These are phyloP conservation scores for Tympanopsis confertula DNA, from an alignment of 2,329 filamentous ascomycete species.

Conservation along the genomic window DNA sequence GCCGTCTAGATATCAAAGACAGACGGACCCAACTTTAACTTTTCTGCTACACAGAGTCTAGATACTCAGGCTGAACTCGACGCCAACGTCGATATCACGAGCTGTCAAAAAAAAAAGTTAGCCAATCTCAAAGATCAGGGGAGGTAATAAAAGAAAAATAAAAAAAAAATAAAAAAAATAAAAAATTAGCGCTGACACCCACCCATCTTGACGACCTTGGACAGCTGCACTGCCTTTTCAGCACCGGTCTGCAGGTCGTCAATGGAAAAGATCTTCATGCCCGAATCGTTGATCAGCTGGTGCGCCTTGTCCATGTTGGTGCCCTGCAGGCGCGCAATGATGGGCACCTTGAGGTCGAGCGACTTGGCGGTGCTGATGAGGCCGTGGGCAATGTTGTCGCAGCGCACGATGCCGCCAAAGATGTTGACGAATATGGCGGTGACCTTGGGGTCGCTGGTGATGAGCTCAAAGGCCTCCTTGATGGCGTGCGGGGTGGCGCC, in stretches of 20 bases:
- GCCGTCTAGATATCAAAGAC: too few relatives aligned
- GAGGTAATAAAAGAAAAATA: too few relatives aligned
- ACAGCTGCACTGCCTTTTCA: constrained; percentile 97
- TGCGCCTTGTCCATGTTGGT: constrained; percentile 96
- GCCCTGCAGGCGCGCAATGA: constrained; percentile 92
- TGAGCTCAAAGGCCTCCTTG: constrained; percentile 94
- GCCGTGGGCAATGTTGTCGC: constrained; percentile 92
- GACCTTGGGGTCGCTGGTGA: constrained; percentile 96
- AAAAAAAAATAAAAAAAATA: too few relatives aligned
- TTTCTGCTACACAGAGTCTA: too few relatives aligned
- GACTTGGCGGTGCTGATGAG: constrained; percentile 88
- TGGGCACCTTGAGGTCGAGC: constrained; percentile 92
- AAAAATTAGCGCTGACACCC: not conserved
- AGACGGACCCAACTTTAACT: too few relatives aligned
- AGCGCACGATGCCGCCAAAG: constrained; percentile 96
- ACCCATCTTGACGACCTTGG: constrained; percentile 94
- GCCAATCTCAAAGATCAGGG: too few relatives aligned
- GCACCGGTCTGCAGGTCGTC: constrained; percentile 94
- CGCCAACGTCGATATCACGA: constrained; percentile 91
- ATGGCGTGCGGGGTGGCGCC: constrained; percentile 95
- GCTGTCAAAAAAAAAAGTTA: constrained; percentile 24
- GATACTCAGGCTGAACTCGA: constrained; percentile 90
- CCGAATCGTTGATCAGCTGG: constrained; percentile 87
- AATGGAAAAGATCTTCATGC: constrained; percentile 99
- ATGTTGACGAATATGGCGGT: constrained; percentile 99